Conservation (phyloP, 2,329 filamentous ascomycete species). For the Emergomyces pasteurianus region DNA sequence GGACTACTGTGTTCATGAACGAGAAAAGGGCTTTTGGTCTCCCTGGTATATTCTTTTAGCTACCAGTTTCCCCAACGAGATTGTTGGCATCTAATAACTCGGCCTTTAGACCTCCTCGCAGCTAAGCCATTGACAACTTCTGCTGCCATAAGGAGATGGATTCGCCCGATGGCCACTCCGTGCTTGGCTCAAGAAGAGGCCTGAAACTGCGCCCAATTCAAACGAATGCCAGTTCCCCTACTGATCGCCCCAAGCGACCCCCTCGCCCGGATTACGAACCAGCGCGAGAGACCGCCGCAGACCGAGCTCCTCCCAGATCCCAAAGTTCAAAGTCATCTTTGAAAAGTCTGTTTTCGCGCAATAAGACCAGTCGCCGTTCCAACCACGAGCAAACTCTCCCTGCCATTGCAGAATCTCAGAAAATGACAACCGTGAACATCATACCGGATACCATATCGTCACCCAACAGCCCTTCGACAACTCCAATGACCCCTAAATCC, state of each 20-base stretch:
- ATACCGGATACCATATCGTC: constrained; percentile 14
- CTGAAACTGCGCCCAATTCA: constrained; percentile 25
- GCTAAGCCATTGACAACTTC: background rate
- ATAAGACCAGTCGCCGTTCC: constrained; percentile 19
- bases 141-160: constrained; percentile 4
- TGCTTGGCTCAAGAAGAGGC: constrained; percentile 27
- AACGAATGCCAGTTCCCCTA: constrained; percentile 18
- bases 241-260: constrained; percentile 9
- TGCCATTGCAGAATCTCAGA: constrained; percentile 22
- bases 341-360: constrained; percentile 25
- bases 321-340: constrained; percentile 27
- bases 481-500: constrained; percentile 17
- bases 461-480: constrained; percentile 16
- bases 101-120: background rate
- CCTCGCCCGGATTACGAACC: constrained; percentile 2
- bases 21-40: background rate
- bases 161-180: constrained; percentile 10
- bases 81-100: background rate
- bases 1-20: background rate
- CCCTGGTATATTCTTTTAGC: background rate
- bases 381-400: constrained; percentile 20
- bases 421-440: constrained; percentile 2
- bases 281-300: constrained; percentile 18
- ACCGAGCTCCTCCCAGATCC: constrained; percentile 20
- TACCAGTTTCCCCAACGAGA: background rate